Evolutionary conservation across 257 asterid species (phyloP), one percentile per base, ranked within the genome.

Genomic region (Sherardia arvensis): DNA sequence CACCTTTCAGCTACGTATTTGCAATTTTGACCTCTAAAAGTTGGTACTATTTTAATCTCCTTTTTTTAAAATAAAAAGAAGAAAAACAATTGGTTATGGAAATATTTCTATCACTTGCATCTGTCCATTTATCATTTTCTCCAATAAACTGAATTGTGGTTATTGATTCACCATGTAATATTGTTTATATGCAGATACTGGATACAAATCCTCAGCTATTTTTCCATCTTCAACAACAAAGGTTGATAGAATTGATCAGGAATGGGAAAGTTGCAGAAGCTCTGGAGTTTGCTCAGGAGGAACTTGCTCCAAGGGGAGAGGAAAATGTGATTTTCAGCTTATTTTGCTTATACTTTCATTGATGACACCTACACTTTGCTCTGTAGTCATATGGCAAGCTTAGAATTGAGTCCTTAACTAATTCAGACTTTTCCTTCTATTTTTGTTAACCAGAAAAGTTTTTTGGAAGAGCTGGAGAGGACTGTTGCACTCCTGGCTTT

Each of bases 221-320:
- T 79, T 91, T 91, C 76, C 98, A 86, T 81, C 98, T 88, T 70
- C 95, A 86, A 66, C 95, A 91, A 69, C 98, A 88, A 75, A 76
- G 91, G 68, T 78, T 91, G 77, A 86, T 91, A 69, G 98, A 91
- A 66, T 71, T 91, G 78, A 83, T 88, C 61, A 76, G 96, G 53
- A 76, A 84, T 54, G 90, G 87, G 55, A 88, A 84, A 81, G 75
- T 86, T 3, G 86, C 81, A 65, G 94, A 88, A 67, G 98, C 98
- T 73, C 76, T 91, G 77, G 94, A 86, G 70, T 86, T 91, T 77
- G 96, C 96, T 70, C 95, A 83, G 72, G 95, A 88, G 77, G 94
- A 91, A 79, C 96, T 91, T 68, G 96, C 95, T 78, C 95, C 96
- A 27, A 80, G 87, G 77, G 96, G 94, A 62, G 98, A 88, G 79